These are phyloP conservation scores for Fusarium avenaceum DNA, from an alignment of 2,329 filamentous ascomycete species.

Conservation along the genomic window DNA sequence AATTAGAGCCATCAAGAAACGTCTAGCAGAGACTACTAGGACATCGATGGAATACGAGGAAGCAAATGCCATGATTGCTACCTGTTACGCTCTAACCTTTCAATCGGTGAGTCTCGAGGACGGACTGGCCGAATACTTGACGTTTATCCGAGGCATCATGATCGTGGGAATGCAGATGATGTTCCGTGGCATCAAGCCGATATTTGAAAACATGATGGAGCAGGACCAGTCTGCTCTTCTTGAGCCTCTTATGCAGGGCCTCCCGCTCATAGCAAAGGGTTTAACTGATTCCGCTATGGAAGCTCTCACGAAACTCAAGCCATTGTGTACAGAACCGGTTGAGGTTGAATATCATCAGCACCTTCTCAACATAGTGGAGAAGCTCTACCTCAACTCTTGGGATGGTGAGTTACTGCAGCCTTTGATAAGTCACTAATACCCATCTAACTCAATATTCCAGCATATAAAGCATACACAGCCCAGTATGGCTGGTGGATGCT, in stretches of 20 bases:
- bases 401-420: conserved; percentile 57
- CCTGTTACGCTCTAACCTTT: conserved; percentile 71
- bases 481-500: conserved; percentile 72
- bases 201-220: conserved; percentile 63
- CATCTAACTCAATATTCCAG: conserved; percentile 50
- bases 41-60: conserved; percentile 62
- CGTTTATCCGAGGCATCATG: conserved; percentile 69
- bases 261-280: conserved; percentile 61
- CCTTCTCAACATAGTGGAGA: conserved; percentile 62
- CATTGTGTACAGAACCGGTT: conserved; percentile 59
- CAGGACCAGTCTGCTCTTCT: conserved; percentile 59
- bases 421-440: neutral
- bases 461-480: conserved; percentile 63
- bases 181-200: conserved; percentile 61
- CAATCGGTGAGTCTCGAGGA: conserved; percentile 70
- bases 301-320: conserved; percentile 58
- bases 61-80: conserved; percentile 70
- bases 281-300: conserved; percentile 63
- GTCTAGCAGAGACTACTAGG: conserved; percentile 60
- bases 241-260: conserved; percentile 59
- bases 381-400: conserved; percentile 66
- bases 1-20: conserved; percentile 71
- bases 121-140: conserved; percentile 72
- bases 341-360: conserved; percentile 62
- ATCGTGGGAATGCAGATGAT: conserved; percentile 69